phyloP scores from a whole-genome alignment of 2,329 filamentous ascomycete genomes.

The Exophiala dermatitidis region DNA sequence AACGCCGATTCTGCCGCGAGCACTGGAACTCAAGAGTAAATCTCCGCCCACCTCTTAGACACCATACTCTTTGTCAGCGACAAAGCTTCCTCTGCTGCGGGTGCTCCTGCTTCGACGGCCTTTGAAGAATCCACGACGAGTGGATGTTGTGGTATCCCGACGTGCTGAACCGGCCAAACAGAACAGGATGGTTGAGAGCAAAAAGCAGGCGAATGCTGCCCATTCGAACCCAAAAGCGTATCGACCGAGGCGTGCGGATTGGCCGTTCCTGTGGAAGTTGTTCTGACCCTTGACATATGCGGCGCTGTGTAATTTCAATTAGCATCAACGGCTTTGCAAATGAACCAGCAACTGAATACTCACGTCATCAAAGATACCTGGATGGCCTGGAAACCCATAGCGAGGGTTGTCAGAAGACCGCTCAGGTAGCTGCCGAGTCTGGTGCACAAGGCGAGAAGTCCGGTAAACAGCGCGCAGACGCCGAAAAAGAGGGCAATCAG shows the following conservation, averaged over 20 bases:
- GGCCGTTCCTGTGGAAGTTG: slow-evolving; percentile 46
- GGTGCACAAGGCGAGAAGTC: slow-evolving; percentile 45
- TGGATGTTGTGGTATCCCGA: slow-evolving; percentile 7
- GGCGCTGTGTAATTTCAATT: slow-evolving; percentile 39
- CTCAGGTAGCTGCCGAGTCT: slow-evolving; percentile 47
- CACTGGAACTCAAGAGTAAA: no score
- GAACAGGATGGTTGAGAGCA: slow-evolving; percentile 52
- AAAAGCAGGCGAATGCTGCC: slow-evolving; percentile 49
- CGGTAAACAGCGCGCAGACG: slow-evolving; percentile 40
- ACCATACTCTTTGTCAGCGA: slow-evolving; percentile 28
- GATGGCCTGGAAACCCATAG: slow-evolving; percentile 53
- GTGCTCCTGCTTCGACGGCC: slow-evolving; percentile 26
- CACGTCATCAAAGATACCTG: slow-evolving; percentile 57
- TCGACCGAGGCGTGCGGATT: slow-evolving; percentile 45
- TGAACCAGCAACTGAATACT: slow-evolving; percentile 31
- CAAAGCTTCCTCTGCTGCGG: slow-evolving; percentile 28
- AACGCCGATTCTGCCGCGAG: no score
- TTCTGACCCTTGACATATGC: slow-evolving; percentile 54
- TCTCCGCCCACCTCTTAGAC: slow-evolving; percentile 1
- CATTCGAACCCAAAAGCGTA: slow-evolving; percentile 58
- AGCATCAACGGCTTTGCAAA: slow-evolving; percentile 4
- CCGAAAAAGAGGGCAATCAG: slow-evolving; percentile 76
- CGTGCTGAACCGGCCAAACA: slow-evolving; percentile 40
- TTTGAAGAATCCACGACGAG: slow-evolving; percentile 16
- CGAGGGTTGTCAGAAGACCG: slow-evolving; percentile 46